Evolutionary conservation across 2,329 filamentous ascomycete species (phyloP), one percentile per base, ranked within the genome.

Genomic region (Chrysosphaeria jannelii): DNA sequence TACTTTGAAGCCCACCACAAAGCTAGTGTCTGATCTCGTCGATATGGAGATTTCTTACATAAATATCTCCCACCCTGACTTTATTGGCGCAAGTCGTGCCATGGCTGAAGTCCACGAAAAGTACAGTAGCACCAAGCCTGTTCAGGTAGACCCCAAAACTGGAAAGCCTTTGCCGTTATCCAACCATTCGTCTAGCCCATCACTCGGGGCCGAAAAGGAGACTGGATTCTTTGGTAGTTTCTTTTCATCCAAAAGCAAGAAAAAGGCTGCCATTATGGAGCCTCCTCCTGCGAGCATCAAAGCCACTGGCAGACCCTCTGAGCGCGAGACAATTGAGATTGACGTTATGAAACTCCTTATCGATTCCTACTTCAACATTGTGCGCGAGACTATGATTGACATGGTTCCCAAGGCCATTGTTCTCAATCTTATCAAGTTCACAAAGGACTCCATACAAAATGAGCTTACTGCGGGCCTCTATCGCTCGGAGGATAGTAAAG

Each of bases 231-330:
- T 97, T 37, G 85, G 85, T 35, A 89, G 75, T 39, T 97, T 97
- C 60, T 97, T 91, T 41, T 76, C 85, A 8, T 79, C 75, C 40
- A 97, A 93, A 62, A 97, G 93, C 53, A 97, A 93, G 66, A 97
- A 97, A 62, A 93, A 91, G 68, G 88, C 89, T 50, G 85, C 85
- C n/a, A 79, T 81, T 22, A 97, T 97, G 85, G 85, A 97, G 43
- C 57, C 85, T 9, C 85, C 85, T 19, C 85, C 85, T 30, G 63
- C 85, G 14, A 81, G 65, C 20, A 62, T 97, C 27, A 97, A 91
- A 53, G 85, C 85, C 16, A 89, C 76, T 3, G 81, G 85, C 20
- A 89, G 69, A 13, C 53, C 97, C 19, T 89, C 74, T 5, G 85
- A 97, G 48, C 76, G 85, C 30, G 85, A 97, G 44, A 68, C 66